Conservation (phyloP, 2,329 filamentous ascomycete species). For the Aspergillus puulaauensis region DNA sequence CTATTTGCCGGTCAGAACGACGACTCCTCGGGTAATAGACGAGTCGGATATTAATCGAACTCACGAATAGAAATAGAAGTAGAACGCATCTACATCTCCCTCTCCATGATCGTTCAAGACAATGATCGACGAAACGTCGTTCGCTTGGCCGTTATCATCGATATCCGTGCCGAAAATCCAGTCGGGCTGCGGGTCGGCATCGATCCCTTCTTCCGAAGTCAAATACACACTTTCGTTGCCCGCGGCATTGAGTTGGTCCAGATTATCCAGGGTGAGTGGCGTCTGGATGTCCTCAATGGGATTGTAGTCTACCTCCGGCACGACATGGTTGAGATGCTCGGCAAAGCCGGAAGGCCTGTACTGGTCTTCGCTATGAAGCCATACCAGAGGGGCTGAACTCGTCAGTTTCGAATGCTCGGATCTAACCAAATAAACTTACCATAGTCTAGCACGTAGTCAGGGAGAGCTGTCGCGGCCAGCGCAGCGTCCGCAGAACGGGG, state of each 20-base stretch:
- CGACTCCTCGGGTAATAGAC: neutral
- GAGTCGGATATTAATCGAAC: constrained; percentile 7
- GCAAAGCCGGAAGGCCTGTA: constrained; percentile 53
- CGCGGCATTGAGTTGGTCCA: constrained; percentile 48
- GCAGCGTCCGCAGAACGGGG: neutral
- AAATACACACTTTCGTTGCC: constrained; percentile 50
- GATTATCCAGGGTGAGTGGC: constrained; percentile 48
- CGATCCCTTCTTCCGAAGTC: constrained; percentile 50
- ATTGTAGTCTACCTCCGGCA: constrained; percentile 45
- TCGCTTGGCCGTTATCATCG: constrained; percentile 51
- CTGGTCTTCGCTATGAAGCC: constrained; percentile 49
- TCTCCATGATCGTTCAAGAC: constrained; percentile 59
- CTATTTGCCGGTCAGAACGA: constrained; percentile 20
- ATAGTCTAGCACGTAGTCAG: constrained; percentile 47
- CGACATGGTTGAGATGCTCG: constrained; percentile 48
- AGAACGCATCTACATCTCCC: constrained; percentile 58
- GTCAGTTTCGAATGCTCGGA: constrained; percentile 2
- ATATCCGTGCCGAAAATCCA: constrained; percentile 57
- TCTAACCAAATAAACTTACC: constrained; percentile 31
- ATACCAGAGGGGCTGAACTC: constrained; percentile 50
- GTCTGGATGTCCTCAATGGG: constrained; percentile 37
- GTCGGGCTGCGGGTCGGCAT: constrained; percentile 38
- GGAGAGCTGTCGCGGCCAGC: constrained; percentile 30
- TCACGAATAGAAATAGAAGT: constrained; percentile 62
- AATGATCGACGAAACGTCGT: constrained; percentile 51